Evolutionary conservation across 805 yeast genomes (phyloP).

Genomic region (Metschnikowia picachoensis): DNA sequence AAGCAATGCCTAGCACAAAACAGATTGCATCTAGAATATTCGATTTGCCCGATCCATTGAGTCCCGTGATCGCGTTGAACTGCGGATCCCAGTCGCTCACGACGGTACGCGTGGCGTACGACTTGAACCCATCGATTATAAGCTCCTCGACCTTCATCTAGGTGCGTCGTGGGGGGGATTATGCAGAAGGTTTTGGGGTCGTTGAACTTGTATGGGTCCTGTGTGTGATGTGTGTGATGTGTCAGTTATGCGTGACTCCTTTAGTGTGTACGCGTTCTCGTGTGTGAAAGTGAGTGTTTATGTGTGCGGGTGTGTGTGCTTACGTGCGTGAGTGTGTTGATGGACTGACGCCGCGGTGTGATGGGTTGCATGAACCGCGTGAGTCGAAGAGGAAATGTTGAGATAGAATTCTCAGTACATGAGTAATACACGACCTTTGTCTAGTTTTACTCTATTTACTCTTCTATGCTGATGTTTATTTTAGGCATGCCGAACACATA

Average conservation of each 20-base stretch:
- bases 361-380: too few relatives aligned
- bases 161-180: too few relatives aligned
- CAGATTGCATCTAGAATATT: slow-evolving; percentile 96
- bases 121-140: slow-evolving; percentile 95
- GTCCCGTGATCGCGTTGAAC: slow-evolving; percentile 96
- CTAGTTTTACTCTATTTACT: too few relatives aligned
- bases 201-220: not conserved
- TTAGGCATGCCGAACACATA: too few relatives aligned
- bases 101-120: slow-evolving; percentile 95
- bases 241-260: not conserved
- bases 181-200: not conserved
- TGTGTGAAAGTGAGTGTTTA: too few relatives aligned
- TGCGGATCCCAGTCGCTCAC: slow-evolving; percentile 94
- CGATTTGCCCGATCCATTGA: slow-evolving; percentile 97
- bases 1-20: slow-evolving; percentile 93
- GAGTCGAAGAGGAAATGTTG: too few relatives aligned
- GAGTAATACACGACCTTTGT: too few relatives aligned
- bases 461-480: too few relatives aligned
- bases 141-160: slow-evolving; percentile 93
- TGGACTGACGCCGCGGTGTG: too few relatives aligned
- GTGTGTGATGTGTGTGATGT: not conserved
- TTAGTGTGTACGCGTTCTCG: not conserved
- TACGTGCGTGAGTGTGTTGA: too few relatives aligned
- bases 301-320: too few relatives aligned
- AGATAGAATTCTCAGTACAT: too few relatives aligned